Evolutionary conservation across 441 rosid species (phyloP).

Genomic region (Arabidopsis hybrid): DNA sequence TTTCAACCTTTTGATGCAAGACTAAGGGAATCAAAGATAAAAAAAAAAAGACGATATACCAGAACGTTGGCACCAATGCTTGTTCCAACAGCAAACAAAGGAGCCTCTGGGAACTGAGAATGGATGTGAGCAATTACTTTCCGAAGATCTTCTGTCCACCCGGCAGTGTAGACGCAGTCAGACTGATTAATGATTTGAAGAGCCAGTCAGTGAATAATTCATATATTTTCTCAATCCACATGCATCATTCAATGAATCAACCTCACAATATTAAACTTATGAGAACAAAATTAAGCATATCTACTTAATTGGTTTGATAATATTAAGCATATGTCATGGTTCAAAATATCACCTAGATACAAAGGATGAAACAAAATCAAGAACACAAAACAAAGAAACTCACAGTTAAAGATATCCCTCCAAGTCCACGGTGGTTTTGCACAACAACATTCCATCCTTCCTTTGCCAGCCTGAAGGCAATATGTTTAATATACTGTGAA

Average conservation of each 20-base stretch:
- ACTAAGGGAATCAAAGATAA: background rate
- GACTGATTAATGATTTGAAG: slow-evolving; percentile 53
- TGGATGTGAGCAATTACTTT: slow-evolving; percentile 64
- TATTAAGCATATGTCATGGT: slow-evolving; percentile 6
- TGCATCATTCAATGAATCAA: slow-evolving; percentile 1
- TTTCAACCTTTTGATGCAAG: slow-evolving; percentile 6
- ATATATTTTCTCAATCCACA: background rate
- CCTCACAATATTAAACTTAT: slow-evolving; percentile 3
- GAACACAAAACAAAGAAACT: slow-evolving; percentile 43
- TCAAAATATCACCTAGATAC: background rate
- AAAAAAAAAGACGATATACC: slow-evolving; percentile 48
- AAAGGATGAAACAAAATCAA: background rate
- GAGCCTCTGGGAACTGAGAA: slow-evolving; percentile 66
- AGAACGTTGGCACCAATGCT: slow-evolving; percentile 91
- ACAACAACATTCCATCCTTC: slow-evolving; percentile 91
- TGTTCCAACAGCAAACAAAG: slow-evolving; percentile 79
- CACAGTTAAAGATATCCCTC: slow-evolving; percentile 85
- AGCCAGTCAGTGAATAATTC: slow-evolving; percentile 6
- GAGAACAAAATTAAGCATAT: background rate
- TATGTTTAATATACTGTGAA: slow-evolving; percentile 74
- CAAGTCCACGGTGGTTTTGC: slow-evolving; percentile 85
- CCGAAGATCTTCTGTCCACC: slow-evolving; percentile 84
- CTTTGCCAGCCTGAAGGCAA: slow-evolving; percentile 63
- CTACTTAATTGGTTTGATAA: background rate
- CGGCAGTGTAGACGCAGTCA: slow-evolving; percentile 90